These are phyloP conservation scores for Nadsonia starkeyi-henricii DNA, from an alignment of 1,139 yeast species.

Conservation along the genomic window DNA sequence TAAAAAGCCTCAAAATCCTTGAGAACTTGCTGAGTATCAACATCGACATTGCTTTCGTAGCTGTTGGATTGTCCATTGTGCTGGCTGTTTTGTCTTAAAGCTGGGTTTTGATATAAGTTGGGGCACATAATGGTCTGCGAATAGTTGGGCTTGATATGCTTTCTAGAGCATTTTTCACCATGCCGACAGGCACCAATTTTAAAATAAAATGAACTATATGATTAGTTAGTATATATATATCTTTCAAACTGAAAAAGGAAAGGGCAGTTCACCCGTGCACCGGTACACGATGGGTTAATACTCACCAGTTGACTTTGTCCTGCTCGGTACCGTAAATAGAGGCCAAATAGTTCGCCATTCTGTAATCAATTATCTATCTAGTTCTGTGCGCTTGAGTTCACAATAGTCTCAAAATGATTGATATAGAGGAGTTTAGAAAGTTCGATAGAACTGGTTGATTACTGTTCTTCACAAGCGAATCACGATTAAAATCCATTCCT, in stretches of 20 bases:
- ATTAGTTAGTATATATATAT: not conserved
- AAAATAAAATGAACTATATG: conserved; percentile 42
- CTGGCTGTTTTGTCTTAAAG: conserved; percentile 13
- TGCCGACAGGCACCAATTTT: conserved; percentile 92
- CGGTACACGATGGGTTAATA: too few relatives aligned
- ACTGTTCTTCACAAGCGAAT: too few relatives aligned
- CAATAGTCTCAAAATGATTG: not conserved
- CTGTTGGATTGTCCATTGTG: conserved; percentile 15
- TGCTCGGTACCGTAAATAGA: conserved; percentile 30
- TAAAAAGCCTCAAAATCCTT: conserved; percentile 50
- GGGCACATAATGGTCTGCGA: conserved; percentile 57
- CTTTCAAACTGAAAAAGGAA: too few relatives aligned
- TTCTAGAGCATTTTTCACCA: conserved; percentile 76
- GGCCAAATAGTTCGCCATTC: conserved; percentile 25
- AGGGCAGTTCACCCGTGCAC: too few relatives aligned
- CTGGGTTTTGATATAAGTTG: conserved; percentile 59
- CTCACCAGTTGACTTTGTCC: conserved; percentile 31
- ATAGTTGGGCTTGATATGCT: conserved; percentile 55
- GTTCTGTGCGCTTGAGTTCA: too few relatives aligned
- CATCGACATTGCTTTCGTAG: conserved; percentile 25
- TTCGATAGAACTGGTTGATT: too few relatives aligned
- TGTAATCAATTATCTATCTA: not conserved
- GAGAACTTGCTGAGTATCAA: conserved; percentile 20
- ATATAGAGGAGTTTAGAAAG: too few relatives aligned
- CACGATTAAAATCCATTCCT: too few relatives aligned